A percentile compares a stretch with the other conserved stretches of the same genome.
phyloP scores from a whole-genome alignment of 78 protist species.

The Dictyostelium intermedium region DNA sequence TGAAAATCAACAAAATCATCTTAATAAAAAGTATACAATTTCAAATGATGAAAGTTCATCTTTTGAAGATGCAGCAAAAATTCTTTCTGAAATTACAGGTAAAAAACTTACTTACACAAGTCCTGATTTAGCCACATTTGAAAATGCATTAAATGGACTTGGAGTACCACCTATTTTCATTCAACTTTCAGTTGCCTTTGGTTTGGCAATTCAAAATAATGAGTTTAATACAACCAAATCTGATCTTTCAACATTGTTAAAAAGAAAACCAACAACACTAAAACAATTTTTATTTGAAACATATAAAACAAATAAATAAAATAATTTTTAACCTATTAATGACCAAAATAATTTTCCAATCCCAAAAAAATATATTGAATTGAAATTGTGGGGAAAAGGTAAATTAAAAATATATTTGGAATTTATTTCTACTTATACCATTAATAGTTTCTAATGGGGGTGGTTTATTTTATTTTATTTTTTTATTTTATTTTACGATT shows the following conservation, averaged over 20 bases:
- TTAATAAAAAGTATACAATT: neutral
- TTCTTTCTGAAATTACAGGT: neutral
- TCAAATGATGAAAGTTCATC: neutral
- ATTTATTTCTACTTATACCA: too few species aligned
- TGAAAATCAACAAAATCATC: neutral
- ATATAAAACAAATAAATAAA: neutral
- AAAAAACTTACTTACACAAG: neutral
- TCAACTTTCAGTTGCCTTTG: slow-evolving; percentile 4
- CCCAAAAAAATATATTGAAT: too few species aligned
- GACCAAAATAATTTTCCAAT: too few species aligned
- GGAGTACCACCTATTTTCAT: neutral
- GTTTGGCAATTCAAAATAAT: slow-evolving; percentile 1
- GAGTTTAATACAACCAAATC: neutral
- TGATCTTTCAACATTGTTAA: neutral
- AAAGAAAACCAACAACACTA: slow-evolving; percentile 7
- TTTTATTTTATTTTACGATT: too few species aligned
- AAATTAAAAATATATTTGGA: too few species aligned
- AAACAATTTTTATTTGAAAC: neutral
- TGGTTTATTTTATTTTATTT: too few species aligned
- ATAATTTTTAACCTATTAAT: too few species aligned
- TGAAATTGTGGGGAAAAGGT: too few species aligned
- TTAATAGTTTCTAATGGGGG: too few species aligned
- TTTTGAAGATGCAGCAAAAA: neutral
- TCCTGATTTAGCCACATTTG: neutral
- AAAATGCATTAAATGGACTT: neutral